Percentiles rank a stretch among this genome's conserved stretches.
Conservation (phyloP, 257 asterid genomes). For the Gentiana straminea region DNA sequence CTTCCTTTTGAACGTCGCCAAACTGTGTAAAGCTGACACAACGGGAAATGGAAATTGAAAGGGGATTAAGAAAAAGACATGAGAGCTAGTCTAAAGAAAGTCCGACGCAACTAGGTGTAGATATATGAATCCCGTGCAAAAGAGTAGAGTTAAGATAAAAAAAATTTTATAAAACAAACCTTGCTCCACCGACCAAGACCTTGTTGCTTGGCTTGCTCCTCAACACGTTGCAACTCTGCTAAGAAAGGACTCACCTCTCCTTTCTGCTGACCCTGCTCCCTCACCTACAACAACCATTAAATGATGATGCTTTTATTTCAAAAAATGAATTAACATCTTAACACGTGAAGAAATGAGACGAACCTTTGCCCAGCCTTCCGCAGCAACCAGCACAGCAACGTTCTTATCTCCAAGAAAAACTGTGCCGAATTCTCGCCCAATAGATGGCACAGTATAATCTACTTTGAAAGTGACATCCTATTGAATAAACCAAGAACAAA, state of each 20-base stretch:
- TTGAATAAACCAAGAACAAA: not conserved
- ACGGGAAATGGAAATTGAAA: too few relatives aligned
- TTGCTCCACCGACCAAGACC: constrained; percentile 94
- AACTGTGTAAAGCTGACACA: too few relatives aligned
- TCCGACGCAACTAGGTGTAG: too few relatives aligned
- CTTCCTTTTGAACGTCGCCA: too few relatives aligned
- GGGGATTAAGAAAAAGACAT: too few relatives aligned
- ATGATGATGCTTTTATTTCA: not conserved
- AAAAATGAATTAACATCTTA: not conserved
- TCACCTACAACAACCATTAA: constrained; percentile 37
- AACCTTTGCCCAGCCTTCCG: constrained; percentile 99
- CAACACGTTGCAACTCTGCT: constrained; percentile 54
- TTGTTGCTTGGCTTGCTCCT: constrained; percentile 83
- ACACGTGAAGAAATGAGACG: not conserved
- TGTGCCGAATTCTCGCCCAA: constrained; percentile 85
- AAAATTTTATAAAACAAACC: constrained; percentile 27
- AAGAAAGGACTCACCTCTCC: constrained; percentile 83
- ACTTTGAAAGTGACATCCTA: constrained; percentile 88
- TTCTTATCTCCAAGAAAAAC: constrained; percentile 78
- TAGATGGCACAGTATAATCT: constrained; percentile 81
- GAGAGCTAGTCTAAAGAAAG: too few relatives aligned
- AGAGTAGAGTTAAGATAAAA: too few relatives aligned
- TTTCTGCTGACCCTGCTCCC: constrained; percentile 87
- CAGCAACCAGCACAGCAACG: constrained; percentile 59
- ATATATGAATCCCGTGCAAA: too few relatives aligned